A percentile compares a stretch with the other conserved stretches of the same genome.
These are phyloP conservation scores for Fomitopsis betulina DNA, from an alignment of 1,284 basidiomycete genomes.

Conservation along the genomic window DNA sequence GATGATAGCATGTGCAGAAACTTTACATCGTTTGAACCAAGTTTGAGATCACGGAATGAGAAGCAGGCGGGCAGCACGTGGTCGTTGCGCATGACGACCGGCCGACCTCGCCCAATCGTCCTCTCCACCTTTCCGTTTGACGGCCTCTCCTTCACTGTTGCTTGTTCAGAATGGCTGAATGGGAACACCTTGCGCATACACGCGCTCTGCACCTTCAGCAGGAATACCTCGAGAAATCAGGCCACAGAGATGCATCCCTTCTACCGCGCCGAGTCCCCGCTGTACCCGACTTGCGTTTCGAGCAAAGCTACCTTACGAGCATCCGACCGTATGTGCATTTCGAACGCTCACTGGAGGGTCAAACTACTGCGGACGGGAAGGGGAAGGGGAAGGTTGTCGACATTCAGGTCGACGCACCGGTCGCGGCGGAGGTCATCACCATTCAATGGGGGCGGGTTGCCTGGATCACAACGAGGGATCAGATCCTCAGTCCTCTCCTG, in stretches of 20 bases:
- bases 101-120: too few species aligned
- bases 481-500: constrained; percentile 60
- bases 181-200: neutral
- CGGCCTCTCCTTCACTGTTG: too few species aligned
- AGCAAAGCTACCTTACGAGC: constrained; percentile 60
- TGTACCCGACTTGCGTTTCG: constrained; percentile 66
- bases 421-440: constrained; percentile 30
- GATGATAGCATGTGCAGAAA: too few species aligned
- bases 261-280: constrained; percentile 4
- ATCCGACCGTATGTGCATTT: constrained; percentile 49
- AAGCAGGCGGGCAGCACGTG: too few species aligned
- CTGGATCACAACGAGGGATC: constrained; percentile 65
- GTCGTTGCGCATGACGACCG: too few species aligned
- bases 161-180: neutral
- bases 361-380: constrained; percentile 24
- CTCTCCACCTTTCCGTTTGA: too few species aligned
- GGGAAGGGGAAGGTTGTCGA: constrained; percentile 21
- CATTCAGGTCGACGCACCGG: constrained; percentile 14
- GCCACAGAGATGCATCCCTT: neutral
- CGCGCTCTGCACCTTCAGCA: neutral
- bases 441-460: constrained; percentile 56
- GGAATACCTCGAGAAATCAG: neutral
- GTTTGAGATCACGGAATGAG: too few species aligned
- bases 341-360: constrained; percentile 15
- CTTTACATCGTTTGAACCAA: too few species aligned